Evolutionary conservation across 495 filamentous ascomycete genomes (phyloP).

Genomic region (Annulohypoxylon stygium): DNA sequence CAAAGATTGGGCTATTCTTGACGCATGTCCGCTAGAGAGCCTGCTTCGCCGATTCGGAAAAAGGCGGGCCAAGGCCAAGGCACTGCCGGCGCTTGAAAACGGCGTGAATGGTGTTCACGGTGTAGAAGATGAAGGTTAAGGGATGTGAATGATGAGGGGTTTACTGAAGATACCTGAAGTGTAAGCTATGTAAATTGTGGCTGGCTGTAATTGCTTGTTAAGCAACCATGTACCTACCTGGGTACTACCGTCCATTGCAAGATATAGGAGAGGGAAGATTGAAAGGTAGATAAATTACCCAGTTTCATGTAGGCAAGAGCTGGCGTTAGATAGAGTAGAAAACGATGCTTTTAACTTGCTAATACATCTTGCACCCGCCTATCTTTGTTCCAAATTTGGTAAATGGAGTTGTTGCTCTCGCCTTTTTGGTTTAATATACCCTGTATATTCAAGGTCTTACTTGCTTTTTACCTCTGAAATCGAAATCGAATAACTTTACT

Average conservation of each 20-base stretch:
- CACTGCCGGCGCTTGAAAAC: not conserved
- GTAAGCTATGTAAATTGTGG: not conserved
- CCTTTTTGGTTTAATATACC: not conserved
- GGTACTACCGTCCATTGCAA: too few relatives aligned
- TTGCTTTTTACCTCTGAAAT: not conserved
- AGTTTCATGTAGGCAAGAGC: not conserved
- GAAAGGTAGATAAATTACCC: not conserved
- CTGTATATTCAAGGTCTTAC: not conserved
- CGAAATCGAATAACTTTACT: not conserved
- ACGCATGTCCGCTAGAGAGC: conserved; percentile 63
- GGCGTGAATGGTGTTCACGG: too few relatives aligned
- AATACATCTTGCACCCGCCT: not conserved
- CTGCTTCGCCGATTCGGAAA: conserved; percentile 55
- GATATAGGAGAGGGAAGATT: too few relatives aligned
- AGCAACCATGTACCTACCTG: not conserved
- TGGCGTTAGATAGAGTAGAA: not conserved
- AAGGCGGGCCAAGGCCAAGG: conserved; percentile 34
- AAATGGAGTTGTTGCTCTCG: not conserved
- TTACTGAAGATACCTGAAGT: not conserved
- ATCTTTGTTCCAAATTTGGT: not conserved
- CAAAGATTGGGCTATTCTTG: conserved; percentile 57
- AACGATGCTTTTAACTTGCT: not conserved
- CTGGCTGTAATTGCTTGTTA: not conserved
- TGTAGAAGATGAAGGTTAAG: not conserved
- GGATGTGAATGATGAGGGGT: not conserved